phyloP scores from a whole-genome alignment of 352 stramenopile genomes.

The Phytophthora cactorum region DNA sequence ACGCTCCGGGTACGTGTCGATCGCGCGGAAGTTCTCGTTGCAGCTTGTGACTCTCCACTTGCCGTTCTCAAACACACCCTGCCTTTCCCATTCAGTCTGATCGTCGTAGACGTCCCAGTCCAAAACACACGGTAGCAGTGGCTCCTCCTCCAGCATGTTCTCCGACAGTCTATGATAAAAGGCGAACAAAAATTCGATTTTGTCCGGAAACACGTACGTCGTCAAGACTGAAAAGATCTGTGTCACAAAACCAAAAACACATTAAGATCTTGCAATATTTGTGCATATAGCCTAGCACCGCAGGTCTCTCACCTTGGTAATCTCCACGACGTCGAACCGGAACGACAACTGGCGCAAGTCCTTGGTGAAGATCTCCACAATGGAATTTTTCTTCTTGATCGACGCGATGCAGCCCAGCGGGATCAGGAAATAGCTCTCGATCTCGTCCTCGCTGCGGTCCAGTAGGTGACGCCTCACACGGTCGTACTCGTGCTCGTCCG shows the following conservation, averaged over 20 bases:
- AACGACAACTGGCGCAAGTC: slow-evolving; percentile 81
- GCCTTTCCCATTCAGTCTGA: slow-evolving; percentile 71
- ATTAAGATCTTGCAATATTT: slow-evolving; percentile 9
- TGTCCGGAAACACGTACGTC: slow-evolving; percentile 85
- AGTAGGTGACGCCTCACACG: slow-evolving; percentile 60
- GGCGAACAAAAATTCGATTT: slow-evolving; percentile 85
- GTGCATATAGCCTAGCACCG: neutral
- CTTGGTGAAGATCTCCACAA: slow-evolving; percentile 82
- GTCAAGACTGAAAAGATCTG: slow-evolving; percentile 82
- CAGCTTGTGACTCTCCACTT: slow-evolving; percentile 70
- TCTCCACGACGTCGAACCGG: slow-evolving; percentile 76
- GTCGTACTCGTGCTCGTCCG: slow-evolving; percentile 64
- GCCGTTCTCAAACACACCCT: slow-evolving; percentile 71
- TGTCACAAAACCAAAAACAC: slow-evolving; percentile 8
- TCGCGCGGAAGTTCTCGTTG: slow-evolving; percentile 83
- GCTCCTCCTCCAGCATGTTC: slow-evolving; percentile 50
- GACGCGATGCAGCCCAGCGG: slow-evolving; percentile 74
- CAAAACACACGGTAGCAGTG: slow-evolving; percentile 56
- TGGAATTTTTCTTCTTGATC: slow-evolving; percentile 82
- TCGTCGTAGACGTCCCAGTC: slow-evolving; percentile 79
- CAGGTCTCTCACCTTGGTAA: slow-evolving; percentile 50
- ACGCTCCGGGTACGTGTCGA: slow-evolving; percentile 93
- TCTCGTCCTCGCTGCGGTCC: slow-evolving; percentile 62
- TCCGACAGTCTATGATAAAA: slow-evolving; percentile 82
- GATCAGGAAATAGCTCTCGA: slow-evolving; percentile 80